A percentile compares a stretch with the other conserved stretches of the same genome.
Conservation (phyloP, 2,329 filamentous ascomycete species). For the Fusarium sp. region DNA sequence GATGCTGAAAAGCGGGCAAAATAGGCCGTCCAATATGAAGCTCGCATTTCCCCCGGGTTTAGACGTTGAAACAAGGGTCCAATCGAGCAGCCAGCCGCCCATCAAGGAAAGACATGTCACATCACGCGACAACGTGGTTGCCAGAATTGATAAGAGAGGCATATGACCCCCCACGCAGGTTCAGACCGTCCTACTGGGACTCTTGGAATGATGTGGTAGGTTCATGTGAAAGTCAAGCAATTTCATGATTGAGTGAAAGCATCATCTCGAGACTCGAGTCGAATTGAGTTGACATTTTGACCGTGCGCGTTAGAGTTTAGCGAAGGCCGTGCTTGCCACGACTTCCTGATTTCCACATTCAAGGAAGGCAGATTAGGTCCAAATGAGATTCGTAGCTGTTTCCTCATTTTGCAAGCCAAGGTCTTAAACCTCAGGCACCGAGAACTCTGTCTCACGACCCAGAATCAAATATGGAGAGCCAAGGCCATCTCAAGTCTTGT, state of each 20-base stretch:
- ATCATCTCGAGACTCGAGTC: background rate
- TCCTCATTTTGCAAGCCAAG: background rate
- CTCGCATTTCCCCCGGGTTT: conserved; percentile 35
- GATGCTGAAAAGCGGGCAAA: conserved; percentile 23
- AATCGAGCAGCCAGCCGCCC: conserved; percentile 7
- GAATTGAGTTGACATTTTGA: background rate
- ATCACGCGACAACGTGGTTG: conserved; percentile 41
- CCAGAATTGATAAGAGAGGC: conserved; percentile 29
- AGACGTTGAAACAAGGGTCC: conserved; percentile 31
- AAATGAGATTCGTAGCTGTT: background rate
- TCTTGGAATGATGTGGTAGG: background rate
- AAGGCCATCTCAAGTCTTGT: background rate
- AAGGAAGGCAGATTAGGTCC: background rate
- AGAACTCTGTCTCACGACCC: background rate
- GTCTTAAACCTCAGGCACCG: background rate
- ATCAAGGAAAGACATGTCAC: conserved; percentile 5
- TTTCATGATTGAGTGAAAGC: background rate
- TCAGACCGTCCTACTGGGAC: conserved; percentile 32
- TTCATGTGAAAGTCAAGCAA: background rate
- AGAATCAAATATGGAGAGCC: background rate
- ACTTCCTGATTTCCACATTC: background rate
- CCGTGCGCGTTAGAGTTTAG: conserved; percentile 15
- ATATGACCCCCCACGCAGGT: conserved; percentile 18
- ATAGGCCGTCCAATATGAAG: conserved; percentile 31
- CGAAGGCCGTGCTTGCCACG: background rate